phyloP scores from a whole-genome alignment of 257 asterid species.

The Euphrasia confusa region DNA sequence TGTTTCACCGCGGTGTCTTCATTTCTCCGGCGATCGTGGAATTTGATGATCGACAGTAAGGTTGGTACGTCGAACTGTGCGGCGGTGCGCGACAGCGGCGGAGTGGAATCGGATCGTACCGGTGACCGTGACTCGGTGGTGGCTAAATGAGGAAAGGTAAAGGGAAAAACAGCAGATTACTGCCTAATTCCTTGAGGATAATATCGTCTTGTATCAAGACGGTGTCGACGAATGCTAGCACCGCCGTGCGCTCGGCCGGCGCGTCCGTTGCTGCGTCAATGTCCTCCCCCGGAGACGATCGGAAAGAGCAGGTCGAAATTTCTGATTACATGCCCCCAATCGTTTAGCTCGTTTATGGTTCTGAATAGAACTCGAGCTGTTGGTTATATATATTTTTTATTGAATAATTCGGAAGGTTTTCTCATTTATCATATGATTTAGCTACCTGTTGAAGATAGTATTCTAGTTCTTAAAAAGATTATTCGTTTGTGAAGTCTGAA shows the following conservation, averaged over 20 bases:
- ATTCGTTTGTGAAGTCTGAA: slow-evolving; percentile 8
- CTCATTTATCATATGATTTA: slow-evolving; percentile 15
- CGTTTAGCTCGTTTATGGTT: not conserved
- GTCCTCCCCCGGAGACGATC: slow-evolving; percentile 53
- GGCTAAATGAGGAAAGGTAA: slow-evolving; percentile 49
- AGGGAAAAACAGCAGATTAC: slow-evolving; percentile 51
- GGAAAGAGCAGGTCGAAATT: slow-evolving; percentile 59
- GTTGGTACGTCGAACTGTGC: slow-evolving; percentile 45
- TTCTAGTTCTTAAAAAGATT: slow-evolving; percentile 5
- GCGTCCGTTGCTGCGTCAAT: slow-evolving; percentile 67
- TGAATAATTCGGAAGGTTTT: slow-evolving; percentile 5
- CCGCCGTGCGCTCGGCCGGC: slow-evolving; percentile 67
- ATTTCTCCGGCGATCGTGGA: slow-evolving; percentile 34
- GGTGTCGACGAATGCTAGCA: slow-evolving; percentile 75
- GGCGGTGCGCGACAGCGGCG: slow-evolving; percentile 57
- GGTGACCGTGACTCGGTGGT: not conserved
- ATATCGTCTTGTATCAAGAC: slow-evolving; percentile 66
- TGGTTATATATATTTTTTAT: slow-evolving; percentile 14
- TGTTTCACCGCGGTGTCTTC: slow-evolving; percentile 25
- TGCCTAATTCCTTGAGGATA: slow-evolving; percentile 63
- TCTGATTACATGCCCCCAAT: slow-evolving; percentile 1
- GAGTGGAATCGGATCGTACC: slow-evolving; percentile 34
- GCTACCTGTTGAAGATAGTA: slow-evolving; percentile 11
- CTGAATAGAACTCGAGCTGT: slow-evolving; percentile 25
- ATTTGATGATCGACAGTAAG: slow-evolving; percentile 42